Evolutionary conservation across 2,329 filamentous ascomycete genomes (phyloP).

Genomic region (Gyromitra esculenta): DNA sequence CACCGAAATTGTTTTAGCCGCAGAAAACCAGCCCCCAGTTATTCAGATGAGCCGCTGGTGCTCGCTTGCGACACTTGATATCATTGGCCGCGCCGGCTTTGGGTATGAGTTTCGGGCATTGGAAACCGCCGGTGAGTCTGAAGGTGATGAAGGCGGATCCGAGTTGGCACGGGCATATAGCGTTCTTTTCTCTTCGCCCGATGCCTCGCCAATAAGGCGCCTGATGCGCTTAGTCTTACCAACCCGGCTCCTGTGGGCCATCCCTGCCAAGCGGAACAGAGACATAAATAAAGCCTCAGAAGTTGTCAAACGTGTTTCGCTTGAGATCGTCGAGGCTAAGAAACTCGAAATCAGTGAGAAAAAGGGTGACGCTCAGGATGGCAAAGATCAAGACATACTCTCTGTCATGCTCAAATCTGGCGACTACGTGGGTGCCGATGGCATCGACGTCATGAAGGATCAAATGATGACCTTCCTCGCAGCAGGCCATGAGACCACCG

Average conservation of each 20-base stretch:
- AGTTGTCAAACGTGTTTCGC: slow-evolving; percentile 73
- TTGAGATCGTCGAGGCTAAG: slow-evolving; percentile 76
- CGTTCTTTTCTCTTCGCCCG: slow-evolving; percentile 66
- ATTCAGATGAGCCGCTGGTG: slow-evolving; percentile 72
- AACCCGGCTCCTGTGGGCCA: slow-evolving; percentile 67
- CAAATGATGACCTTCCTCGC: slow-evolving; percentile 91
- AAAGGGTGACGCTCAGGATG: neutral
- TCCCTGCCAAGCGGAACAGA: slow-evolving; percentile 78
- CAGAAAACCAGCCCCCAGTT: slow-evolving; percentile 61
- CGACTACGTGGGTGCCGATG: slow-evolving; percentile 66
- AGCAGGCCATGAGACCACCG: slow-evolving; percentile 68
- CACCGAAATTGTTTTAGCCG: slow-evolving; percentile 62
- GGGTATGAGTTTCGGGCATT: slow-evolving; percentile 74
- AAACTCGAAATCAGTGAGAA: slow-evolving; percentile 65
- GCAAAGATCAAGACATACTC: slow-evolving; percentile 74
- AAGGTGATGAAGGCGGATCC: slow-evolving; percentile 65
- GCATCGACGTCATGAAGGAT: slow-evolving; percentile 81
- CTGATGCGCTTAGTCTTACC: slow-evolving; percentile 72
- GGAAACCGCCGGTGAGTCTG: slow-evolving; percentile 5
- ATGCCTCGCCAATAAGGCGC: slow-evolving; percentile 67
- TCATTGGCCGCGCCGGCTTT: slow-evolving; percentile 77
- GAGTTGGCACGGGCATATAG: slow-evolving; percentile 69
- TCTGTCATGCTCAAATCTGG: slow-evolving; percentile 81
- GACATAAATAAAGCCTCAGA: slow-evolving; percentile 68
- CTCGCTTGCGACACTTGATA: slow-evolving; percentile 76